phyloP scores from a whole-genome alignment of 2,329 filamentous ascomycete species.

The Myriosclerotinia scirpicola region DNA sequence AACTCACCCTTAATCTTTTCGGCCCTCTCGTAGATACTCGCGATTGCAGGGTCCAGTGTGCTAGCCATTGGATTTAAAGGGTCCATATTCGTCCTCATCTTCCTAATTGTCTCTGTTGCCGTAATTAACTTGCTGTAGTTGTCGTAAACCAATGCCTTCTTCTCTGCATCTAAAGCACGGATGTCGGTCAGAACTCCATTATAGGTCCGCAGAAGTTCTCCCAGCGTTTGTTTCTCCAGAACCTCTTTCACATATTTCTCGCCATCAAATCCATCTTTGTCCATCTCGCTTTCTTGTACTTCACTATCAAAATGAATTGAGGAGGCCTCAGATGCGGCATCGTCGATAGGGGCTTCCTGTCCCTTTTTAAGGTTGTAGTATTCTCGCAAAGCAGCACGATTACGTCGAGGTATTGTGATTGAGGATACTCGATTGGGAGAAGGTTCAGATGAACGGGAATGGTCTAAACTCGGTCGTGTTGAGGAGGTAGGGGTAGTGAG shows the following conservation, averaged over 20 bases:
- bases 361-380: slow-evolving; percentile 80
- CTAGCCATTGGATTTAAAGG: slow-evolving; percentile 70
- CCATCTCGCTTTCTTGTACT: slow-evolving; percentile 69
- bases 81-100: slow-evolving; percentile 82
- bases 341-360: slow-evolving; percentile 29
- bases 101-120: slow-evolving; percentile 94
- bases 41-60: slow-evolving; percentile 71
- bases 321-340: slow-evolving; percentile 39
- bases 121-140: slow-evolving; percentile 96
- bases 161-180: slow-evolving; percentile 86
- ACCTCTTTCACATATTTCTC: slow-evolving; percentile 65
- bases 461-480: slow-evolving; percentile 70
- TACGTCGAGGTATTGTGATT: slow-evolving; percentile 44
- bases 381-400: slow-evolving; percentile 84
- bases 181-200: slow-evolving; percentile 77
- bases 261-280: slow-evolving; percentile 69
- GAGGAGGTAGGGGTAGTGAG: slow-evolving; percentile 71
- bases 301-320: slow-evolving; percentile 48
- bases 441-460: slow-evolving; percentile 57
- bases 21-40: slow-evolving; percentile 62
- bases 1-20: slow-evolving; percentile 36
- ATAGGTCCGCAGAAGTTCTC: slow-evolving; percentile 69
- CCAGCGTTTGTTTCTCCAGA: slow-evolving; percentile 61
- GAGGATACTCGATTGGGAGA: slow-evolving; percentile 51
- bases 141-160: slow-evolving; percentile 96